phyloP scores from a whole-genome alignment of 352 stramenopile genomes.

The Phytophthora palmivora region DNA sequence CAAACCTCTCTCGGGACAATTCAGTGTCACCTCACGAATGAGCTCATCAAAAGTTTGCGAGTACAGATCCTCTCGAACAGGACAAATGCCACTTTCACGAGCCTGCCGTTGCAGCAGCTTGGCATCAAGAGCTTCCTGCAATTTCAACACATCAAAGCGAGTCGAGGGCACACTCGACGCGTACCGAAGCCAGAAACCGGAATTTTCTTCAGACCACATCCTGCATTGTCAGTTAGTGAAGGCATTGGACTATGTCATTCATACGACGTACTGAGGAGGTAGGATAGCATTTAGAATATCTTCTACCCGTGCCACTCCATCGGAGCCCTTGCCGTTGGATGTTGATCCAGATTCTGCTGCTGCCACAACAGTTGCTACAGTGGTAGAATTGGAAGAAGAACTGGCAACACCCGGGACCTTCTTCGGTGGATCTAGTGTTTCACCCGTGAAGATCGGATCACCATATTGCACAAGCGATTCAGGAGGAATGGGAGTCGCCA shows the following conservation, averaged over 20 bases:
- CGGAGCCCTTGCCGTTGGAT: constrained; percentile 36
- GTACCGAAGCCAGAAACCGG: constrained; percentile 93
- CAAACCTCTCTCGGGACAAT: constrained; percentile 92
- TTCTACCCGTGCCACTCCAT: constrained; percentile 72
- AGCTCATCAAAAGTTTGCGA: constrained; percentile 93
- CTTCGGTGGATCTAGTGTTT: constrained; percentile 71
- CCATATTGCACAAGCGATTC: constrained; percentile 91
- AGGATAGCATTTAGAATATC: constrained; percentile 82
- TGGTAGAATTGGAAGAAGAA: constrained; percentile 31
- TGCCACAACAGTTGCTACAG: constrained; percentile 22
- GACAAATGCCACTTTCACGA: constrained; percentile 92
- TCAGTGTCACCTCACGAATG: constrained; percentile 93
- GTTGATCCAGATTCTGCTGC: constrained; percentile 26
- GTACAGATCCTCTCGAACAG: constrained; percentile 95
- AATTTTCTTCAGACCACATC: constrained; percentile 83
- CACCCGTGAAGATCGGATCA: constrained; percentile 91
- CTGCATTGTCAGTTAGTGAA: constrained; percentile 31
- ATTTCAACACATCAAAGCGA: constrained; percentile 92
- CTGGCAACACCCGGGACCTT: constrained; percentile 33
- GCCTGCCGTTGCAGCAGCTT: constrained; percentile 92
- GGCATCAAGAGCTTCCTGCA: constrained; percentile 92
- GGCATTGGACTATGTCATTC: no score
- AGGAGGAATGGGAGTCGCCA: constrained; percentile 72
- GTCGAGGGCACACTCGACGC: constrained; percentile 90
- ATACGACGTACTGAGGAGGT: constrained; percentile 71